Base-by-base conservation (phyloP, 441 rosid genomes). In the Arabidopsis lyrata region DNA sequence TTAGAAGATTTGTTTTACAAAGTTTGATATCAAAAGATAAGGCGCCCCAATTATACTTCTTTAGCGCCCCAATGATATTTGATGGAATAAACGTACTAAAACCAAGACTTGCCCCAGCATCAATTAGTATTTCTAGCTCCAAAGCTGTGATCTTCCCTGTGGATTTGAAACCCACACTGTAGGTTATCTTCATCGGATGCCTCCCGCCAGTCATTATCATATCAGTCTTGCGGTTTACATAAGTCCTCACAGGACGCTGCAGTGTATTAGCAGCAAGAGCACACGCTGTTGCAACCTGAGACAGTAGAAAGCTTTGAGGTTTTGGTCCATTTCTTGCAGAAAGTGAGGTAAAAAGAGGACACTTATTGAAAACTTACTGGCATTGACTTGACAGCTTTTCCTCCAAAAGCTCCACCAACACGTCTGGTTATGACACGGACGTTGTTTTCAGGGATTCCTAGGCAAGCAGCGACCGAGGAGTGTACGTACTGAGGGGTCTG, bases 401-500 rank as follows among this genome's bases (percentile, higher is more conserved):
- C 99, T 56, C 99, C 98, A 58, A 90, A 95, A 18, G 96, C 98
- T 41, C 97, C 97, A 42, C 98, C 99, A 27, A 92, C 89, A 63
- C 99, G 84, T 80, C 99, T 88, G 11, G 93, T 84, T 76, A 92
- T 77, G 62, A 92, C 88, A 48, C 98, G 96, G 8, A 95, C 83
- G 31, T 88, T 95, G 63, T 95, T 86, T 60, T 81, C 88, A 53
- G 91, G 96, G 80, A 95, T 56, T 34, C 95, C 98, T 22, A 95
- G 90, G 77, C 98, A 95, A 58, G 70, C 60, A 48, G 97, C 89
- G 39, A 92, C 76, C 0, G 80, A 56, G 65, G 70, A 45, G 31
- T 92, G 96, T 15, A 85, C 78, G 42, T 1, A 53, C 69, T 92
- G 86, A 34, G 99, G 96, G 74, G 63, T 42, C 55, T 95, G 99